These are phyloP conservation scores for Corynespora cassiicola DNA, from an alignment of 2,329 filamentous ascomycete genomes.

Conservation along the genomic window DNA sequence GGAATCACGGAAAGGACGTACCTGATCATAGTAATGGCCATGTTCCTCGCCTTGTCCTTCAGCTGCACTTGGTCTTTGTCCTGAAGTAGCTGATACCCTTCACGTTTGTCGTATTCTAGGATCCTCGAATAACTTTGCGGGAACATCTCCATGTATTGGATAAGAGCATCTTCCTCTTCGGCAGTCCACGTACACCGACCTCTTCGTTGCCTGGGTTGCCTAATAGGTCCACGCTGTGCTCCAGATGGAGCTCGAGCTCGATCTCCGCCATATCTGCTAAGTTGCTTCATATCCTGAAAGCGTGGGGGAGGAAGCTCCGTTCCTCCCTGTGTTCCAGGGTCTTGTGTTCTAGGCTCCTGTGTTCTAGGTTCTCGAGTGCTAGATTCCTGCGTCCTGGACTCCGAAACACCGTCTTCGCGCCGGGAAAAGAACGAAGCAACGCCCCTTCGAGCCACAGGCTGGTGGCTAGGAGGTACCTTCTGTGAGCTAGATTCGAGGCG, in stretches of 20 bases:
- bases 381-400: too few relatives aligned
- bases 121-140: conserved; percentile 59
- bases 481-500: conserved; percentile 29
- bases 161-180: conserved; percentile 50
- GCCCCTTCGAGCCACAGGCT: conserved; percentile 22
- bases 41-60: conserved; percentile 52
- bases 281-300: too few relatives aligned
- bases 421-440: too few relatives aligned
- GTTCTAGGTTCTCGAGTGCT: too few relatives aligned
- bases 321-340: too few relatives aligned
- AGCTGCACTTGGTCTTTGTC: conserved; percentile 59
- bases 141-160: conserved; percentile 55
- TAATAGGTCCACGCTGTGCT: neutral
- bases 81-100: conserved; percentile 29
- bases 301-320: too few relatives aligned
- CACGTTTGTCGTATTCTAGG: conserved; percentile 22
- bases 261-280: too few relatives aligned
- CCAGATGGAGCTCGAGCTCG: conserved; percentile 1
- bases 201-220: conserved; percentile 23
- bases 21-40: conserved; percentile 49
- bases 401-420: neutral
- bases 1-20: conserved; percentile 24
- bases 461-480: conserved; percentile 34
- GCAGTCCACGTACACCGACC: conserved; percentile 26
- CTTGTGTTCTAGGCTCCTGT: too few relatives aligned